Conservation (phyloP, 2,329 filamentous ascomycete genomes). For the Kalaharituber pfeilii region DNA sequence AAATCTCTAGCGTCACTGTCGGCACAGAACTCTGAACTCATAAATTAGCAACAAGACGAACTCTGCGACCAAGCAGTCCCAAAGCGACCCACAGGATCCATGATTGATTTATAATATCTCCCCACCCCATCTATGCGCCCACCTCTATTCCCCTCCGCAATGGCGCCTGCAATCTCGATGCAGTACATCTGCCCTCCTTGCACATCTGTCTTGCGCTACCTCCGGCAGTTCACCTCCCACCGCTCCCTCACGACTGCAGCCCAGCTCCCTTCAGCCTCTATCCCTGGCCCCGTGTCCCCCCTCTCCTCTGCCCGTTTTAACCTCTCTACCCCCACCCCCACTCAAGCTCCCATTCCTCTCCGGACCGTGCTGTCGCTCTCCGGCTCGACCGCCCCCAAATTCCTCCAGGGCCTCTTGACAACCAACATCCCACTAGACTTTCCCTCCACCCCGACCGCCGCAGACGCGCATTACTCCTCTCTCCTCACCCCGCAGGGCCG, state of each 20-base stretch:
- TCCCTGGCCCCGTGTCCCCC: slow-evolving; percentile 20
- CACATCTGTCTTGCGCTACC: slow-evolving; percentile 4
- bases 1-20: no score
- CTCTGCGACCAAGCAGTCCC: background rate
- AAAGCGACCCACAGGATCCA: background rate
- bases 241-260: background rate
- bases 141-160: background rate
- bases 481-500: slow-evolving; percentile 71
- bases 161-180: background rate
- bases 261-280: background rate
- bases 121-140: background rate
- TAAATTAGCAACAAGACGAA: background rate
- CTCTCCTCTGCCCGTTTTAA: slow-evolving; percentile 7
- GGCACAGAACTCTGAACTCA: no score
- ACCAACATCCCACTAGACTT: slow-evolving; percentile 38
- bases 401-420: slow-evolving; percentile 76
- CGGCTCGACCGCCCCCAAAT: slow-evolving; percentile 63
- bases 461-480: slow-evolving; percentile 49
- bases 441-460: slow-evolving; percentile 4
- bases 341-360: slow-evolving; percentile 40
- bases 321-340: slow-evolving; percentile 31
- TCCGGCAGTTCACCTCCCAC: background rate
- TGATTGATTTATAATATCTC: background rate
- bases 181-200: slow-evolving; percentile 12
- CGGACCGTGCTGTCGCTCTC: slow-evolving; percentile 63